These are phyloP conservation scores for Globisporangium takayamanum DNA, from an alignment of 352 stramenopile genomes.

Conservation along the genomic window DNA sequence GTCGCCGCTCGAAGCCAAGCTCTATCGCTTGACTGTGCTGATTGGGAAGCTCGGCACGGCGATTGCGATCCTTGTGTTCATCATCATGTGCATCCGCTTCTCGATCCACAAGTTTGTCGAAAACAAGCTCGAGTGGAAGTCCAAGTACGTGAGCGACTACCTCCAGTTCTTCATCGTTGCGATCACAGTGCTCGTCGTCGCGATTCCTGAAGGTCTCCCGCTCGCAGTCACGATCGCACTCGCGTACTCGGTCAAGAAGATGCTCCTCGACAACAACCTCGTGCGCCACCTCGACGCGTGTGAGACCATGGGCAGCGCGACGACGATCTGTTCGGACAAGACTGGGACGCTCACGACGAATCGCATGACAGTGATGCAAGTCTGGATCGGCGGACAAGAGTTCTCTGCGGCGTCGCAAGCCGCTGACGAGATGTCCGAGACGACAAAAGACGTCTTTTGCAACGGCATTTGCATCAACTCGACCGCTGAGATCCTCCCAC, in stretches of 20 bases:
- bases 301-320: slow-evolving; percentile 93
- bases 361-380: slow-evolving; percentile 93
- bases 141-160: slow-evolving; percentile 55
- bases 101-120: slow-evolving; percentile 58
- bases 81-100: slow-evolving; percentile 72
- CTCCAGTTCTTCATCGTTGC: slow-evolving; percentile 82
- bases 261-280: slow-evolving; percentile 89
- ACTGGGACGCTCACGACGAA: slow-evolving; percentile 97
- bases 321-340: slow-evolving; percentile 97
- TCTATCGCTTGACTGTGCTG: slow-evolving; percentile 75
- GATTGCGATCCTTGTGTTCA: slow-evolving; percentile 68
- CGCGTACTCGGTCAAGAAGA: slow-evolving; percentile 93
- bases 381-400: slow-evolving; percentile 67
- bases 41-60: slow-evolving; percentile 79
- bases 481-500: slow-evolving; percentile 59
- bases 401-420: slow-evolving; percentile 45
- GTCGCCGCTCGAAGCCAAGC: slow-evolving; percentile 81
- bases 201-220: slow-evolving; percentile 96
- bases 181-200: slow-evolving; percentile 93
- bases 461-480: slow-evolving; percentile 70
- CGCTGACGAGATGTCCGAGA: slow-evolving; percentile 49
- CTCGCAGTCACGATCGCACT: slow-evolving; percentile 96
- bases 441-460: slow-evolving; percentile 60
- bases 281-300: slow-evolving; percentile 84
- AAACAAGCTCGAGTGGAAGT: slow-evolving; percentile 31